Conservation (phyloP, 164 flowering plant genomes). For the Vitis riparia region DNA sequence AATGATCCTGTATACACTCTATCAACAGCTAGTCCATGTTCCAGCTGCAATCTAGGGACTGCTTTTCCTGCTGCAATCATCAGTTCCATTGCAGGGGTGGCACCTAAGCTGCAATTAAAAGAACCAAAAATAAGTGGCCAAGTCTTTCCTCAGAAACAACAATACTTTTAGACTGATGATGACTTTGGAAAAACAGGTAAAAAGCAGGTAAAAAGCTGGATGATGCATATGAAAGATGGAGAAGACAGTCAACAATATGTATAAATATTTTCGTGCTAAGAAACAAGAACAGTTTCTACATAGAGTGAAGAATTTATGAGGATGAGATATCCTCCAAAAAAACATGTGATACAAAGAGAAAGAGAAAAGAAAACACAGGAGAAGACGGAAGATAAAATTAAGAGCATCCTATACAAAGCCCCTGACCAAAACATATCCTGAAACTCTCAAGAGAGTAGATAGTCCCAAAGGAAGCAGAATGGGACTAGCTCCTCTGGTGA, state of each 20-base stretch:
- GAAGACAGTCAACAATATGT: not conserved
- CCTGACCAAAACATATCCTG: too few species aligned
- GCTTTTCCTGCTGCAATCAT: slow-evolving; percentile 92
- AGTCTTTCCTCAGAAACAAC: not conserved
- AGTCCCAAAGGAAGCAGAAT: too few species aligned
- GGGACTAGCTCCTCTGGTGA: too few species aligned
- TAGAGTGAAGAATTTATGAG: too few species aligned
- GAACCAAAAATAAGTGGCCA: not conserved
- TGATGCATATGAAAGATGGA: not conserved
- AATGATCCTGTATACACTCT: slow-evolving; percentile 96
- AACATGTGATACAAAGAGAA: too few species aligned
- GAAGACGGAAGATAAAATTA: too few species aligned
- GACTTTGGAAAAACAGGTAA: not conserved
- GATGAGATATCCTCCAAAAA: too few species aligned
- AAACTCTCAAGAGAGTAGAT: too few species aligned
- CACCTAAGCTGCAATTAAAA: slow-evolving; percentile 67
- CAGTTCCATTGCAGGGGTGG: slow-evolving; percentile 85
- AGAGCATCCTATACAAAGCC: too few species aligned
- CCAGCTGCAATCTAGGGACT: slow-evolving; percentile 82
- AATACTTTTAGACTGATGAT: not conserved
- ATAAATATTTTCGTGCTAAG: not conserved
- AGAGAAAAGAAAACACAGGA: too few species aligned
- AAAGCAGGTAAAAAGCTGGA: not conserved
- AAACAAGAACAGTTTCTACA: too few species aligned
- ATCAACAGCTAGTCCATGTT: slow-evolving; percentile 94